Base-by-base conservation (phyloP, 352 stramenopile species). In the Blastocystis sp. region DNA sequence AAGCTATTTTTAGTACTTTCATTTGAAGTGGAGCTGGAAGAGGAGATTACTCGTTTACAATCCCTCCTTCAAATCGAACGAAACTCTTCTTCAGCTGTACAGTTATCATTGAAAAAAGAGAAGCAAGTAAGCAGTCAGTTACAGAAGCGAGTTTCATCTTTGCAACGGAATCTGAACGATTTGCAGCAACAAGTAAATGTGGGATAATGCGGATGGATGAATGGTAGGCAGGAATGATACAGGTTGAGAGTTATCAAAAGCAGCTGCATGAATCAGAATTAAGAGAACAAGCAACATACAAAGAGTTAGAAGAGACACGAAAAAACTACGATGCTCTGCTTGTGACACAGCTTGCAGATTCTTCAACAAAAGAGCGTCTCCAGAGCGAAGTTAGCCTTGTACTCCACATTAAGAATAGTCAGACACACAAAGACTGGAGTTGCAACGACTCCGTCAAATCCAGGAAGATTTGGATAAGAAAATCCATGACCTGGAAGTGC, bases 401-500 rank as follows among this genome's bases (percentile, higher is more conserved):
- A 39, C 13, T 13, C 29, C 13, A 45, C 11, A 45, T n/a, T 11
- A 55, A 8, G 26, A 1, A 39, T 76, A 76, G 70, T 66, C 23
- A 18, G 50, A 62, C 47, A 41, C 7, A n/a, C 37, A 63, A 53
- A 61, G 41, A 39, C 13, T 18, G 70, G 70, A 80, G 54, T 15
- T 80, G 39, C 20, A 23, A 53, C 41, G 70, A 34, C 47, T 80
- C 34, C 41, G 70, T 20, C 54, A 29, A 15, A 63, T 37, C 15
- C 37, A 61, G 47, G 70, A 80, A 29, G 70, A 80, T 37, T 37
- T 80, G 54, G 70, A 80, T 20, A n/a, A 39, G 47, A 54, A 80
- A 20, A 26, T 80, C 15, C 70, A 53, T 18, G 26, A 56, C 26
- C 43, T 80, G 20, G 37, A 80, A 47, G 39, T 47, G 8, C 37